These are phyloP conservation scores for Trichoderma sp. DNA, from an alignment of 2,329 filamentous ascomycete species.

Conservation along the genomic window DNA sequence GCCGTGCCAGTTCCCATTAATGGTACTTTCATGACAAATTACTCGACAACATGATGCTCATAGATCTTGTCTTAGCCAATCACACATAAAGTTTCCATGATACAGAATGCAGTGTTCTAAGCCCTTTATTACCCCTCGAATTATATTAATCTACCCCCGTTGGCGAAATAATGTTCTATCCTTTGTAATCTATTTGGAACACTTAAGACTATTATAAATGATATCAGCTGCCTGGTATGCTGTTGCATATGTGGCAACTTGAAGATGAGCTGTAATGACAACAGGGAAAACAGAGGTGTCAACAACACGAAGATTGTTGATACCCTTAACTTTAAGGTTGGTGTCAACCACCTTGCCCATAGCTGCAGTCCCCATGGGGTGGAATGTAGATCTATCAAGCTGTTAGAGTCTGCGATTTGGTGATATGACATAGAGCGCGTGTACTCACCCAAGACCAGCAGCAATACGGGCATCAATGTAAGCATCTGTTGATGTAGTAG, in stretches of 20 bases:
- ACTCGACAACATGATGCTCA: background rate
- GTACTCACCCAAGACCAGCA: background rate
- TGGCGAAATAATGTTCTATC: background rate
- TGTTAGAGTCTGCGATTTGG: background rate
- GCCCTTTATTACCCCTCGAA: background rate
- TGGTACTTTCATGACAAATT: background rate
- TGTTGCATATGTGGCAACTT: conserved; percentile 52
- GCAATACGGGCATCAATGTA: conserved; percentile 30
- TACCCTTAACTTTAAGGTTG: conserved; percentile 37
- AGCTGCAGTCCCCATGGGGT: conserved; percentile 30
- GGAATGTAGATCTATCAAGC: conserved; percentile 26
- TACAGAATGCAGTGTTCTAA: background rate
- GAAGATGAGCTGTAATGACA: conserved; percentile 39
- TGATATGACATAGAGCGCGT: background rate
- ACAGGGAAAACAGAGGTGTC: conserved; percentile 39
- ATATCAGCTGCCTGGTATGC: conserved; percentile 59
- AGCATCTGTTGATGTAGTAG: conserved; percentile 26
- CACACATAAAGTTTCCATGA: background rate
- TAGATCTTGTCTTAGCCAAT: background rate
- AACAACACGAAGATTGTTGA: conserved; percentile 37
- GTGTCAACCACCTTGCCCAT: conserved; percentile 46
- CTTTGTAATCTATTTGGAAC: background rate
- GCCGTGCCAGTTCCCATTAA: background rate
- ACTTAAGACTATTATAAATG: conserved; percentile 32
- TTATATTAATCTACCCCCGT: background rate